These are phyloP conservation scores for Bodo saltans DNA, from an alignment of 78 protist genomes.

Conservation along the genomic window DNA sequence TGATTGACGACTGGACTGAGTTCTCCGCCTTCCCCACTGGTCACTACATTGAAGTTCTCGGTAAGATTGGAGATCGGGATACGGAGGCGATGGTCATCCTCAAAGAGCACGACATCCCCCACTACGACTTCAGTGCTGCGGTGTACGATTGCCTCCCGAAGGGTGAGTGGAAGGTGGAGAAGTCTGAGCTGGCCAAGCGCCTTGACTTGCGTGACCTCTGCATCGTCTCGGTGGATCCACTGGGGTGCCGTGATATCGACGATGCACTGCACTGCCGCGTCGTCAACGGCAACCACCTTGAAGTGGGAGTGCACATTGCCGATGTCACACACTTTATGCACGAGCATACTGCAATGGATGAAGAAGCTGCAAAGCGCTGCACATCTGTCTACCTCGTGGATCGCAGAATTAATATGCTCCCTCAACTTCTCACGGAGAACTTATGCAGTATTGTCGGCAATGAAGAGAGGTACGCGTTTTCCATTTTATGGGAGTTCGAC, in stretches of 20 bases:
- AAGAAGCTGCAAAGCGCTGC: conserved; percentile 59
- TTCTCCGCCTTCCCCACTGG: conserved; percentile 53
- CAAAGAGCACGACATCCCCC: conserved; percentile 56
- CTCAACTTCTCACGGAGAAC: conserved; percentile 51
- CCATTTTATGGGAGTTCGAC: conserved; percentile 41
- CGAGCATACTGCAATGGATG: conserved; percentile 59
- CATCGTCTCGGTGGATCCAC: conserved; percentile 65
- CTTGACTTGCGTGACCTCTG: background rate
- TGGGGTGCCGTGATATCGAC: conserved; percentile 95
- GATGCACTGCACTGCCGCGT: conserved; percentile 82
- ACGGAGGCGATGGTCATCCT: conserved; percentile 46
- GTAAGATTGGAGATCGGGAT: conserved; percentile 50
- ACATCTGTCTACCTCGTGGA: conserved; percentile 76
- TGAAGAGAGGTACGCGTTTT: conserved; percentile 54
- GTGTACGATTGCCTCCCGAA: conserved; percentile 35
- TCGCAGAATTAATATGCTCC: conserved; percentile 53
- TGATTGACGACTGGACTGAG: conserved; percentile 63
- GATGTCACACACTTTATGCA: conserved; percentile 81
- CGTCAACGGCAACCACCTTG: conserved; percentile 38
- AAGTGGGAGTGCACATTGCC: conserved; percentile 86
- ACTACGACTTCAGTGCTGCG: conserved; percentile 10
- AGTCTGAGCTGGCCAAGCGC: background rate
- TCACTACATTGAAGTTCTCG: conserved; percentile 56
- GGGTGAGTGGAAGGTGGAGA: conserved; percentile 22
- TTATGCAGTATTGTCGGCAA: conserved; percentile 57